Evolutionary conservation across 345 rosid species (phyloP), one percentile per base, ranked within the genome.

Genomic region (Odontarrhena argentea): DNA sequence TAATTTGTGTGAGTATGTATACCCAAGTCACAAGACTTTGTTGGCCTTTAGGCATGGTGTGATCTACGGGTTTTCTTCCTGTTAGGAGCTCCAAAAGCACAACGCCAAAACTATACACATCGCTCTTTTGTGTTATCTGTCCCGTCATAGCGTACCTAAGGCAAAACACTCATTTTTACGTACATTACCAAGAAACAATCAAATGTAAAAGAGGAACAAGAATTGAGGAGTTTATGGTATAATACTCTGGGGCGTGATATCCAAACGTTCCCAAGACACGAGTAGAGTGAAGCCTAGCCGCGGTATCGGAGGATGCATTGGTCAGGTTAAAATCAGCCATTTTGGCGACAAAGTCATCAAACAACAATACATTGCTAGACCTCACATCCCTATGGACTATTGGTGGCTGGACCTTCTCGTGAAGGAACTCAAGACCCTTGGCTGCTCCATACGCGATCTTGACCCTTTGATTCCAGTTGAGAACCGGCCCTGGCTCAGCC

Each of bases 21-120:
- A 95, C 98, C 99, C 98, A 95, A 37, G 98, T 95, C 9, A 91
- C 99, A 69, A 95, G 96, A 84, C 96, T 89, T 57, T 95, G 97
- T 73, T 95, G 99, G 34, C 99, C 99, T 81, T 89, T 91, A 30
- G 98, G 98, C 98, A 95, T 89, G 65, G 98, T 95, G 69, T 95
- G 99, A 60, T 91, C 99, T 36, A 91, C 98, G 0, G 99, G 99
- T 80, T 95, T 91, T 77, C 99, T 80, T 62, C 99, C 99, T 0
- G 99, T 91, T 73, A 95, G 78, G 9, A 95, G 86, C 77, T 95
- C 99, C 65, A 95, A 70, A 69, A 95, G 97, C 77, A 95, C 97
- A 11, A 95, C 98, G n/a, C 97, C 98, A 8, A 95, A 95, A 79
- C 99, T 95, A 69, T 95, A 95, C 26, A 95, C 98, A 63, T 95